These are phyloP conservation scores for Cinnamomum micranthum DNA, from an alignment of 164 flowering plant species.

Conservation along the genomic window DNA sequence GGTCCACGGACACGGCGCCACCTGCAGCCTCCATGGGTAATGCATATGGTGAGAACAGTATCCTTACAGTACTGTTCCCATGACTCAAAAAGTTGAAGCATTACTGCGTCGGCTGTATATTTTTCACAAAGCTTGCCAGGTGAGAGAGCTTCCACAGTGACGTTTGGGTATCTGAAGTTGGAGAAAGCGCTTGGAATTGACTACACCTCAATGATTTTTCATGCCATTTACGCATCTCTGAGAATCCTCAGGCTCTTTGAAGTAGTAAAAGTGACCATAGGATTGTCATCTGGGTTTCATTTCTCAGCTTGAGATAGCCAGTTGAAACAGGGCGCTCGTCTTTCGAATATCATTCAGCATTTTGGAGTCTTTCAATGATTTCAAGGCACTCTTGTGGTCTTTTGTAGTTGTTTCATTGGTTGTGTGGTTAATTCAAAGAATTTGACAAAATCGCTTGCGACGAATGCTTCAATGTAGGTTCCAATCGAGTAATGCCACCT, in stretches of 20 bases:
- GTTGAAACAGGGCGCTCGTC: constrained; percentile 19
- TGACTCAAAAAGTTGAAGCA: constrained; percentile 25
- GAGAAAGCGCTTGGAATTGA: constrained; percentile 45
- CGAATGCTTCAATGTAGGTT: constrained; percentile 67
- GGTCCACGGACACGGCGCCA: constrained; percentile 41
- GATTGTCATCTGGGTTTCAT: constrained; percentile 41
- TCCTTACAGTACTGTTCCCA: constrained; percentile 66
- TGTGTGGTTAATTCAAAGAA: constrained; percentile 14
- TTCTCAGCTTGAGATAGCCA: constrained; percentile 48
- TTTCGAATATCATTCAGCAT: constrained; percentile 45
- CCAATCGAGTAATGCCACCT: constrained; percentile 65
- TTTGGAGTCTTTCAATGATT: constrained; percentile 36
- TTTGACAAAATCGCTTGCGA: constrained; percentile 26
- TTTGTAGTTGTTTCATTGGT: constrained; percentile 28
- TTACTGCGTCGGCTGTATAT: constrained; percentile 41
- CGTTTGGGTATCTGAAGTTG: constrained; percentile 30
- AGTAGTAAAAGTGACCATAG: constrained; percentile 35
- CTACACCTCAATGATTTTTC: constrained; percentile 31
- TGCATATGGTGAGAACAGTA: constrained; percentile 86
- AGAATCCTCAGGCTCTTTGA: constrained; percentile 12
- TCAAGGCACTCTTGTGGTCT: neutral
- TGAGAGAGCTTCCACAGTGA: constrained; percentile 26
- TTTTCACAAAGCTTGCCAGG: constrained; percentile 46
- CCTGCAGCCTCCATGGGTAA: constrained; percentile 86
- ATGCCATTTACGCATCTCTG: constrained; percentile 53